Evolutionary conservation across 352 stramenopile genomes (phyloP).

Genomic region (Phytophthora fragariae): DNA sequence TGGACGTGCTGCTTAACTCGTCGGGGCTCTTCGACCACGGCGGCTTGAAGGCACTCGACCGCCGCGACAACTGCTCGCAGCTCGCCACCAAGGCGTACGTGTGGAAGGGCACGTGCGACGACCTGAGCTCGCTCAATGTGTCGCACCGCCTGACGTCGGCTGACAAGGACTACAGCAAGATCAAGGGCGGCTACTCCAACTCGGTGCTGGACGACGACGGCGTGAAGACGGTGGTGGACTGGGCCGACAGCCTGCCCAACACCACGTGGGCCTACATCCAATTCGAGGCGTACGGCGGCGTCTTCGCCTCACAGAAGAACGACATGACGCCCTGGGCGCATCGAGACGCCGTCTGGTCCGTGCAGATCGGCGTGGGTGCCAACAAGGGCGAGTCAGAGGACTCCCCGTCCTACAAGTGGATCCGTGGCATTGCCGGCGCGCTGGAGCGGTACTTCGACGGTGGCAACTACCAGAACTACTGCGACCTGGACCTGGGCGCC

Average conservation of each 20-base stretch:
- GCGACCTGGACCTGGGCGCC: constrained; percentile 53
- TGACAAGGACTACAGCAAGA: constrained; percentile 59
- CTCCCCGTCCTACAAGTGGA: constrained; percentile 52
- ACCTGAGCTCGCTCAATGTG: constrained; percentile 46
- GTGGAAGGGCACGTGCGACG: constrained; percentile 52
- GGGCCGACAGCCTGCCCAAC: constrained; percentile 44
- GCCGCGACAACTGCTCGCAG: constrained; percentile 51
- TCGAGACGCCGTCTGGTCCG: constrained; percentile 54
- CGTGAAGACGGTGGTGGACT: constrained; percentile 47
- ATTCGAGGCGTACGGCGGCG: constrained; percentile 61
- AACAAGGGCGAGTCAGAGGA: constrained; percentile 49
- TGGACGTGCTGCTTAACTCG: constrained; percentile 44
- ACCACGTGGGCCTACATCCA: constrained; percentile 59
- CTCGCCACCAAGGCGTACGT: constrained; percentile 61
- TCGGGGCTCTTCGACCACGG: constrained; percentile 46
- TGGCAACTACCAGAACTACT: constrained; percentile 73
- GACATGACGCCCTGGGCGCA: constrained; percentile 59
- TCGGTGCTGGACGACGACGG: constrained; percentile 46
- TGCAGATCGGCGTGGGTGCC: constrained; percentile 53
- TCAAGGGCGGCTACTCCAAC: constrained; percentile 60
- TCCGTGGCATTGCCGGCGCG: constrained; percentile 43
- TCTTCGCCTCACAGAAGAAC: constrained; percentile 51
- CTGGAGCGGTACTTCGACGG: constrained; percentile 53
- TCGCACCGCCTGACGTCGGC: constrained; percentile 41
- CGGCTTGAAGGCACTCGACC: constrained; percentile 46